phyloP scores from a whole-genome alignment of 805 yeast genomes.

The Kuraishia piskuri region DNA sequence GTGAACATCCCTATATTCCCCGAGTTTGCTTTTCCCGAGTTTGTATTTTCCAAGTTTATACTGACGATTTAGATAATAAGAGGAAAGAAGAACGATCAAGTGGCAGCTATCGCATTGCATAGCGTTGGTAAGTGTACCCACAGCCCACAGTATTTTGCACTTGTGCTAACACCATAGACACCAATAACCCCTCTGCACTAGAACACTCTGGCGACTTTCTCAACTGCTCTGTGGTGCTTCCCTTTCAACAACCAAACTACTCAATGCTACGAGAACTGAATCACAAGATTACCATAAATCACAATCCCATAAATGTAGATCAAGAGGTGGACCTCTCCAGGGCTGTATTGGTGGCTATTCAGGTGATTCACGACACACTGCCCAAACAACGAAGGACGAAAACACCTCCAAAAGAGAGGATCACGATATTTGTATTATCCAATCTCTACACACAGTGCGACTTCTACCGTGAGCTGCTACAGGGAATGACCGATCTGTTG shows the following conservation, averaged over 20 bases:
- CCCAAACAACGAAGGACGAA: neutral
- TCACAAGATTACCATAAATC: neutral
- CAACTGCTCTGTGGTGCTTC: neutral
- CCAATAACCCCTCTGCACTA: neutral
- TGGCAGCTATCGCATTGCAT: constrained; percentile 1
- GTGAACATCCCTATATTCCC: neutral
- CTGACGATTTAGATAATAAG: constrained; percentile 14
- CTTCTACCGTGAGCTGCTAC: neutral
- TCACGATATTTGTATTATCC: neutral
- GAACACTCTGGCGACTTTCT: neutral
- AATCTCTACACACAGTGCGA: neutral
- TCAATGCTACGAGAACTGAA: neutral
- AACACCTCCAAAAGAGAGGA: neutral
- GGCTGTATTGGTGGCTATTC: neutral
- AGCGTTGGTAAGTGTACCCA: neutral
- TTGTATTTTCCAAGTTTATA: constrained; percentile 5
- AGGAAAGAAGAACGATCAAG: constrained; percentile 6
- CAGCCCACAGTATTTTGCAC: too few relatives aligned
- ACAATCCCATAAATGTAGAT: neutral
- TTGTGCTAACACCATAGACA: neutral
- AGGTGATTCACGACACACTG: neutral
- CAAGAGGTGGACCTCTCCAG: neutral
- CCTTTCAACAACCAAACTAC: neutral
- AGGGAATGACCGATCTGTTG: neutral
- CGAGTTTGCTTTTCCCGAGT: too few relatives aligned